Evolutionary conservation across 352 stramenopile species (phyloP), one percentile per base, ranked within the genome.

Genomic region (Phytopythium litorale): DNA sequence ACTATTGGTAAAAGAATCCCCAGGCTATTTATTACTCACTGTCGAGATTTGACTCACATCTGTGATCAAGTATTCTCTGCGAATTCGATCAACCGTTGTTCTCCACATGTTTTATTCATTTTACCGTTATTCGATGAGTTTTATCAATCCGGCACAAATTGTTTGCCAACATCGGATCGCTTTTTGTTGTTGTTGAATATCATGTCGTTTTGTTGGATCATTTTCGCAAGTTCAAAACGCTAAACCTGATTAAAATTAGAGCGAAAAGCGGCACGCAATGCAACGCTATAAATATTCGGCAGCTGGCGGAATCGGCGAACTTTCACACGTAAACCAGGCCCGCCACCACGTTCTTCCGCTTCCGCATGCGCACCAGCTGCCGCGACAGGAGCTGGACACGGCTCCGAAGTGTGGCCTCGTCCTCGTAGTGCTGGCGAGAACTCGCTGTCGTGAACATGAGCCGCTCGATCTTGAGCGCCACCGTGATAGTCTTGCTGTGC

Each of bases 401-500:
- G 32, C 65, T 75, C 28, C 73, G 69, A 2, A 88, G 68, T 23
- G 78, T 85, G 37, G 65, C 62, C 55, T 85, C 75, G 62, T 88
- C 73, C 55, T 84, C 46, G 64, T 88, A 88, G 64, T 81, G 75
- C 54, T 83, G 68, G 11, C 73, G 61, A 0, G 78, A 84, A n/a
- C 65, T 73, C n/a, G 78, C 75, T 1, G 76, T 66, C 49, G 72
- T 75, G 67, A 85, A 88, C 73, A 88, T 81, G 64, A 88, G 73
- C 1, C 76, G 71, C 59, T 88, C 78, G 57, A 88, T 83, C 65
- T 87, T 87, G 60, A 84, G 78, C 23, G 78, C 75, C 45, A 87
- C 54, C 40, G 66, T 40, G 58, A 84, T 78, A 13, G 78, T 87
- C 73, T 87, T 87, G 54, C 70, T 79, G 49, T 76, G 71, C 78